Conservation (phyloP, 1,139 yeast genomes). For the Saccharomyces pastorianus region DNA sequence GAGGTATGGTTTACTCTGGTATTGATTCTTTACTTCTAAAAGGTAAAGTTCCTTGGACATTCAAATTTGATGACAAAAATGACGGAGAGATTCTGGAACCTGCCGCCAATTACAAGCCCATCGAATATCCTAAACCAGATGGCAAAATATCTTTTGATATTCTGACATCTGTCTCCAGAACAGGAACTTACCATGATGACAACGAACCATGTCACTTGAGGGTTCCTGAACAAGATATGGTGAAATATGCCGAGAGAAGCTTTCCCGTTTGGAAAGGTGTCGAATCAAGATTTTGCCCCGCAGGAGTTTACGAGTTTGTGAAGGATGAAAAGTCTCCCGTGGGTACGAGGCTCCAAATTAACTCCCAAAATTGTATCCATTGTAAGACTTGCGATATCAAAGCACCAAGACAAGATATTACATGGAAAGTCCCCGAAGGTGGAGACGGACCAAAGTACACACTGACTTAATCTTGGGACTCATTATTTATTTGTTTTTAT, state of each 20-base stretch:
- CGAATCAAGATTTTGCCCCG: conserved; percentile 92
- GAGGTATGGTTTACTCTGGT: conserved; percentile 82
- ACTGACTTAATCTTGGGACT: conserved; percentile 21
- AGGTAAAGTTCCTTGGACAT: conserved; percentile 85
- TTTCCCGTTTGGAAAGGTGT: conserved; percentile 78
- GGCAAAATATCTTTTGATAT: conserved; percentile 83
- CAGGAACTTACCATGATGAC: conserved; percentile 94
- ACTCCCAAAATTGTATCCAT: conserved; percentile 93
- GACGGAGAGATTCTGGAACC: conserved; percentile 65
- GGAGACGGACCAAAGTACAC: conserved; percentile 94
- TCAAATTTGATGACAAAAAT: conserved; percentile 50
- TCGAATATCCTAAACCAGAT: conserved; percentile 91
- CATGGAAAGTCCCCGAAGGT: conserved; percentile 97
- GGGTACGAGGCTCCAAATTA: conserved; percentile 83
- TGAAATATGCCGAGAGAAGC: conserved; percentile 56
- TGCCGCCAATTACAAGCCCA: conserved; percentile 59
- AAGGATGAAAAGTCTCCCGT: conserved; percentile 48
- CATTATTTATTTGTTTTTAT: background rate
- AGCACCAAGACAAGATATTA: conserved; percentile 87
- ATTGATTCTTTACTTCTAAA: conserved; percentile 67
- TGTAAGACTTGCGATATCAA: conserved; percentile 97
- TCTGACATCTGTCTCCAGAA: conserved; percentile 84
- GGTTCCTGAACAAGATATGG: conserved; percentile 64
- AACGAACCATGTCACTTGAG: conserved; percentile 85
- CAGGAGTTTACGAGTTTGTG: conserved; percentile 92